Evolutionary conservation across 2,329 filamentous ascomycete genomes (phyloP).

Genomic region (Rhexocercosporidium sp.): DNA sequence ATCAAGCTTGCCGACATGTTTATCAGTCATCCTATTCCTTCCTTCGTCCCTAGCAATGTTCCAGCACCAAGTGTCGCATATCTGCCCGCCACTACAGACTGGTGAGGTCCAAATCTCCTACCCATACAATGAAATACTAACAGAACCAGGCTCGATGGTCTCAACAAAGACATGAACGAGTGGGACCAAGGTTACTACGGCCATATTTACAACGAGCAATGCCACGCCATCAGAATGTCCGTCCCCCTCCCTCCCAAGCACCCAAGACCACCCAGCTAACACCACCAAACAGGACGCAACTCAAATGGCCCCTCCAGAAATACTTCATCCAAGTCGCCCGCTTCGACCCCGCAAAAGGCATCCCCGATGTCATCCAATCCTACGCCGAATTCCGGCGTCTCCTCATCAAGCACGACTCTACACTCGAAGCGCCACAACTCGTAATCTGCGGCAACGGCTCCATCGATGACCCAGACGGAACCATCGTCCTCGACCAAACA

Average conservation of each 20-base stretch:
- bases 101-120: slow-evolving; percentile 50
- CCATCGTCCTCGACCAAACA: slow-evolving; percentile 72
- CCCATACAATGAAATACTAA: neutral
- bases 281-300: slow-evolving; percentile 51
- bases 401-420: slow-evolving; percentile 55
- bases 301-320: slow-evolving; percentile 64
- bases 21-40: slow-evolving; percentile 79
- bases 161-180: slow-evolving; percentile 75
- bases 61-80: slow-evolving; percentile 71
- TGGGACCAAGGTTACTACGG: slow-evolving; percentile 78
- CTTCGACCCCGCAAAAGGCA: slow-evolving; percentile 85
- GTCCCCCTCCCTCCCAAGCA: slow-evolving; percentile 30
- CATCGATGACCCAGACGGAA: slow-evolving; percentile 79
- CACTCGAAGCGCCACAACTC: slow-evolving; percentile 68
- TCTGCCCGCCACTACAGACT: slow-evolving; percentile 82
- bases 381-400: slow-evolving; percentile 74
- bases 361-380: slow-evolving; percentile 75
- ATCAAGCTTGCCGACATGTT: slow-evolving; percentile 77
- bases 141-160: slow-evolving; percentile 66
- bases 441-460: slow-evolving; percentile 80
- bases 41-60: slow-evolving; percentile 75
- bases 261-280: neutral
- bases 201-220: slow-evolving; percentile 71
- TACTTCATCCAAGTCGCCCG: slow-evolving; percentile 83
- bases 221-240: slow-evolving; percentile 62